Evolutionary conservation across 2,329 filamentous ascomycete genomes (phyloP).

Genomic region (Tolypocladium pustulatum): DNA sequence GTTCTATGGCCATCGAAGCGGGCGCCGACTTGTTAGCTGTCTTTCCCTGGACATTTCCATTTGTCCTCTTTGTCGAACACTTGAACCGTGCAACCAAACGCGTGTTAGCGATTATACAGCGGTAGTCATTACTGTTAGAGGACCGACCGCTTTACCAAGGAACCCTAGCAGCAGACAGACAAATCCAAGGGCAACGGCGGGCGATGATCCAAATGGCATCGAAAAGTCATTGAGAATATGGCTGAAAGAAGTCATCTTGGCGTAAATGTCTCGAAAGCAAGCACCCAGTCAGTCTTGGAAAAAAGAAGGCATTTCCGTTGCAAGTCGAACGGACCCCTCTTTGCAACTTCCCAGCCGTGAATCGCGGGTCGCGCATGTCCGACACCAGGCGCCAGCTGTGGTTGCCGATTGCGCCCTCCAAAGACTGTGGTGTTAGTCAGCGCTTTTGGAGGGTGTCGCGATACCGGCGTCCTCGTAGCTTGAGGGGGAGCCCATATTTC

Average conservation of each 20-base stretch:
- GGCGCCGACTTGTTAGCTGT: not conserved
- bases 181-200: not conserved
- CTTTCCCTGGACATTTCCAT: not conserved
- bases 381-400: not conserved
- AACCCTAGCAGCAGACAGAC: not conserved
- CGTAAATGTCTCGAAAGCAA: not conserved
- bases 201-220: not conserved
- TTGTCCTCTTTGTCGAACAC: not conserved
- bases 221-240: not conserved
- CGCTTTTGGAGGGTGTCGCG: not conserved
- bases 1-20: constrained; percentile 7
- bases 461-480: not conserved
- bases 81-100: not conserved
- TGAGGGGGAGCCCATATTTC: not conserved
- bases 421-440: not conserved
- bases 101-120: not conserved
- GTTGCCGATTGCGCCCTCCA: not conserved
- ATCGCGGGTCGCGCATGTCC: not conserved
- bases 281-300: not conserved
- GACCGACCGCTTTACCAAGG: not conserved
- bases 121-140: no score
- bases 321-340: not conserved
- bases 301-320: not conserved
- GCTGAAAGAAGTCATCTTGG: not conserved
- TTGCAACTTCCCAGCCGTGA: not conserved